phyloP scores from a whole-genome alignment of 2,329 filamentous ascomycete species.

The Hypoxylon rubiginosum region DNA sequence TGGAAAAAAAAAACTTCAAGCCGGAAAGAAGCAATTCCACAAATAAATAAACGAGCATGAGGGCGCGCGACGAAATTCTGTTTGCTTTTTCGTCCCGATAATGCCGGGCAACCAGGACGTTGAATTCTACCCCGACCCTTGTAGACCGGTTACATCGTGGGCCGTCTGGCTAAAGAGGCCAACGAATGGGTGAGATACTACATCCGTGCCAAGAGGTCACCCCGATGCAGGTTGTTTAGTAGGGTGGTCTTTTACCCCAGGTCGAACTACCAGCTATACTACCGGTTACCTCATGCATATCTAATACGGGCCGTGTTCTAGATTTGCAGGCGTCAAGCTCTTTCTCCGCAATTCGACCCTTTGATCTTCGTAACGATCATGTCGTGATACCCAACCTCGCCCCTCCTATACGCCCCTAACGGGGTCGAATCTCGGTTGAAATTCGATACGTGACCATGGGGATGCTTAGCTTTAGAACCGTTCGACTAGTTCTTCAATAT shows the following conservation, averaged over 20 bases:
- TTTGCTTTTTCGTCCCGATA: constrained; percentile 27
- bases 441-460: constrained; percentile 25
- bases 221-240: constrained; percentile 7
- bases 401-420: constrained; percentile 11
- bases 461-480: not conserved
- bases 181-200: constrained; percentile 26
- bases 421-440: constrained; percentile 26
- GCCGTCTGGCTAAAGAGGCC: constrained; percentile 34
- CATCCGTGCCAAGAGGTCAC: constrained; percentile 17
- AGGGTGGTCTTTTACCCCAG: constrained; percentile 31
- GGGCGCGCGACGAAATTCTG: constrained; percentile 3
- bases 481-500: not conserved
- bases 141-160: constrained; percentile 25
- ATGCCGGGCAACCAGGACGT: constrained; percentile 23
- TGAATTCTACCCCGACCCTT: constrained; percentile 37
- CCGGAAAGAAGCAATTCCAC: constrained; percentile 8
- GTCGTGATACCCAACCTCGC: constrained; percentile 5
- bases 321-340: constrained; percentile 15
- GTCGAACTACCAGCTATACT: constrained; percentile 5
- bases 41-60: not conserved
- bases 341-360: constrained; percentile 32
- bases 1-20: not conserved
- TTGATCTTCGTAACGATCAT: constrained; percentile 35
- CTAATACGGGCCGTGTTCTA: constrained; percentile 29
- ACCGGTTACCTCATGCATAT: constrained; percentile 10